phyloP scores from a whole-genome alignment of 768 basidiomycete genomes.

The Trametes cubensis region DNA sequence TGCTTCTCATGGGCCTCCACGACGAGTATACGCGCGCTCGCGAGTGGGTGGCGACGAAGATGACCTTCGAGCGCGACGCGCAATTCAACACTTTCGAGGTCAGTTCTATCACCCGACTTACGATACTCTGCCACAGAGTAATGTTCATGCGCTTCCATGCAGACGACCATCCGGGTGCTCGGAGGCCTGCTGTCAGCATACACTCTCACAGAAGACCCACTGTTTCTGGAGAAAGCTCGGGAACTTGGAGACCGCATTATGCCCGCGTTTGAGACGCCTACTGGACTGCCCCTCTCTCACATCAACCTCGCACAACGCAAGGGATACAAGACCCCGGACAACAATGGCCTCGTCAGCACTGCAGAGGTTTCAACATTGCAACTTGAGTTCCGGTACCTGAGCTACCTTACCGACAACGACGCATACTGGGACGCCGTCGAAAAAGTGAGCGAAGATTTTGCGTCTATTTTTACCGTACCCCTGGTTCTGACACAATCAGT shows the following conservation, averaged over 20 bases:
- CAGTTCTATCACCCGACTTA: constrained; percentile 24
- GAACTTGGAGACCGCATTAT: constrained; percentile 89
- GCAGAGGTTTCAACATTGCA: constrained; percentile 90
- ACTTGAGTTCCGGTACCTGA: constrained; percentile 90
- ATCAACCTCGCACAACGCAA: constrained; percentile 68
- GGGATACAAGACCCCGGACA: constrained; percentile 64
- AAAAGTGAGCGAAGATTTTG: constrained; percentile 44
- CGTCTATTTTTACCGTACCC: not conserved
- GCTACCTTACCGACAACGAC: constrained; percentile 72
- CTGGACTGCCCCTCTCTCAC: constrained; percentile 79
- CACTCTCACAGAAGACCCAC: constrained; percentile 68
- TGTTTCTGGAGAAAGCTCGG: constrained; percentile 75
- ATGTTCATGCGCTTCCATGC: constrained; percentile 6
- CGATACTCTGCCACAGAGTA: not conserved
- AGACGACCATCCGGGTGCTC: constrained; percentile 92
- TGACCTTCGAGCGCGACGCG: constrained; percentile 78
- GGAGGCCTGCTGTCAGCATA: constrained; percentile 90
- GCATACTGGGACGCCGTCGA: constrained; percentile 83
- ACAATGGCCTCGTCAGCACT: constrained; percentile 66
- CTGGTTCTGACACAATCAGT: constrained; percentile 1
- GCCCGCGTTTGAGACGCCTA: constrained; percentile 77
- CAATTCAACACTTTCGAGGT: constrained; percentile 92
- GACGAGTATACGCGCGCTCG: constrained; percentile 80
- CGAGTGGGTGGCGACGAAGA: constrained; percentile 69
- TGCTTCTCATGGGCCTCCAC: constrained; percentile 81